Evolutionary conservation across 2,329 filamentous ascomycete species (phyloP).

Genomic region (Botrytis fragariae): DNA sequence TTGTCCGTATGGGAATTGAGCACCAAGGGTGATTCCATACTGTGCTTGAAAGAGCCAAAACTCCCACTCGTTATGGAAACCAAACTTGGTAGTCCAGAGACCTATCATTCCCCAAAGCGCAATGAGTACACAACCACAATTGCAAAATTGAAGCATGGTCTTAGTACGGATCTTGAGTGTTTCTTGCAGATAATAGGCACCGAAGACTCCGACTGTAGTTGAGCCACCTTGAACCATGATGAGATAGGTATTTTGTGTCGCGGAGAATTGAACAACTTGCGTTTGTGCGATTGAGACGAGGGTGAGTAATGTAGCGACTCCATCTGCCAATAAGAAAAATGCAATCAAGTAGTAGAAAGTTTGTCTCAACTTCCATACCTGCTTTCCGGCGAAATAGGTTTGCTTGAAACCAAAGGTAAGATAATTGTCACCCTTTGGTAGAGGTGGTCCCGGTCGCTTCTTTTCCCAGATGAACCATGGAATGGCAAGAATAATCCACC

Average conservation of each 20-base stretch:
- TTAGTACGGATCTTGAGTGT: slow-evolving; percentile 35
- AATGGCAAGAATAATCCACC: slow-evolving; percentile 37
- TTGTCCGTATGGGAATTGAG: slow-evolving; percentile 37
- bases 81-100: slow-evolving; percentile 36
- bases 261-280: slow-evolving; percentile 35
- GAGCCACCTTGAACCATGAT: slow-evolving; percentile 36
- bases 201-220: slow-evolving; percentile 30
- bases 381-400: slow-evolving; percentile 33
- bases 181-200: slow-evolving; percentile 33
- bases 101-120: slow-evolving; percentile 37
- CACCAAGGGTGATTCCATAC: slow-evolving; percentile 34
- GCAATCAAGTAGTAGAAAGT: slow-evolving; percentile 37
- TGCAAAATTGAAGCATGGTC: slow-evolving; percentile 35
- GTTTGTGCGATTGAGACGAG: slow-evolving; percentile 36
- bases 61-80: slow-evolving; percentile 37
- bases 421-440: slow-evolving; percentile 34
- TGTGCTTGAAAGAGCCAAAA: slow-evolving; percentile 37
- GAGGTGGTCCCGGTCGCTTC: slow-evolving; percentile 35
- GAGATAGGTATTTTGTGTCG: slow-evolving; percentile 35
- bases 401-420: slow-evolving; percentile 37
- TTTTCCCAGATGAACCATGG: slow-evolving; percentile 39
- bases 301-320: slow-evolving; percentile 32
- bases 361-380: slow-evolving; percentile 35
- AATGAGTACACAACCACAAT: slow-evolving; percentile 32
- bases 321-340: slow-evolving; percentile 37